These are phyloP conservation scores for Lactuca sativa DNA, from an alignment of 129 eudicot species.

Conservation along the genomic window DNA sequence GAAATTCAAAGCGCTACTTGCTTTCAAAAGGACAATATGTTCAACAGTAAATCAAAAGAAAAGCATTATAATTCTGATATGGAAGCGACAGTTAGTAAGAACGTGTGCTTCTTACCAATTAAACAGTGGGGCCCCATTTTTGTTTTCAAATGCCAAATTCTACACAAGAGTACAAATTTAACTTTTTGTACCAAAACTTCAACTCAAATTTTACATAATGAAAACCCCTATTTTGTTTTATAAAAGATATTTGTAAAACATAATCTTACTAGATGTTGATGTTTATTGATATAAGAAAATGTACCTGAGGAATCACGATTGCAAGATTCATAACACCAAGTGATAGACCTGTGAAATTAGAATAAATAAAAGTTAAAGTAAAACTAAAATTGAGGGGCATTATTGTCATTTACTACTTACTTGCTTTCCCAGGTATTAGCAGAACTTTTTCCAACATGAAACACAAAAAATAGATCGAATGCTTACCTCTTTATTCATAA, in stretches of 20 bases:
- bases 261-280: neutral
- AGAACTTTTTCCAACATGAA: too few relatives aligned
- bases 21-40: too few relatives aligned
- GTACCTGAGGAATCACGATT: constrained; percentile 71
- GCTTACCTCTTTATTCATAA: too few relatives aligned
- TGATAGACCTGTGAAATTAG: constrained; percentile 36
- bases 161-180: constrained; percentile 26
- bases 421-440: too few relatives aligned
- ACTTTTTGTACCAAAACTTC: constrained; percentile 14
- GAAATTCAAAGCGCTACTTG: too few relatives aligned
- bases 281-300: neutral
- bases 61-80: too few relatives aligned
- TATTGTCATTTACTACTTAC: too few relatives aligned
- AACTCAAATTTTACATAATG: neutral
- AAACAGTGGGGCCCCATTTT: constrained; percentile 34
- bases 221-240: neutral
- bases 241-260: constrained; percentile 3
- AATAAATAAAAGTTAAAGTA: neutral
- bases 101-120: too few relatives aligned
- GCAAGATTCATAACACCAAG: constrained; percentile 76
- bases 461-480: too few relatives aligned
- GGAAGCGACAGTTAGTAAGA: too few relatives aligned
- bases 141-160: constrained; percentile 16
- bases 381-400: neutral
- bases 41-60: too few relatives aligned